A percentile compares a stretch with the other conserved stretches of the same genome.
Conservation (phyloP, 768 basidiomycete genomes). For the Mycena latifolia region DNA sequence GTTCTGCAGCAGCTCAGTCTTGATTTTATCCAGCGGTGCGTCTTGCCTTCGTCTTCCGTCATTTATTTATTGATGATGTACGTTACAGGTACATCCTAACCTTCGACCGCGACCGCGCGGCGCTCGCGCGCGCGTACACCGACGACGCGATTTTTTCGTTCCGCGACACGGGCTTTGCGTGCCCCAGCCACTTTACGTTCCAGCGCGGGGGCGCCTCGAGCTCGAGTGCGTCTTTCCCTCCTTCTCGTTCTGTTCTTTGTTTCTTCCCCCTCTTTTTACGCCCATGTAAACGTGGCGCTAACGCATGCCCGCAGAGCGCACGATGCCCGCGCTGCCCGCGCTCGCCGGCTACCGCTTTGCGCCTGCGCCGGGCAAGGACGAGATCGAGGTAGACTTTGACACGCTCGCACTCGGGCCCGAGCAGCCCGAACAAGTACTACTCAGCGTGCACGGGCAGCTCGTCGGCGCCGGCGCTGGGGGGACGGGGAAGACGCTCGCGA, state of each 20-base stretch:
- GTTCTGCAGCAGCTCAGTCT: constrained; percentile 19
- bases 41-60: no score
- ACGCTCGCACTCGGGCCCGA: constrained; percentile 18
- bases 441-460: constrained; percentile 30
- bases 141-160: constrained; percentile 33
- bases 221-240: constrained; percentile 3
- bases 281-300: not conserved
- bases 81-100: constrained; percentile 27
- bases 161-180: constrained; percentile 29
- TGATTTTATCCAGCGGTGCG: constrained; percentile 24
- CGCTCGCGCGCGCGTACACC: constrained; percentile 31
- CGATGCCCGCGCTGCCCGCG: constrained; percentile 26
- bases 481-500: constrained; percentile 23
- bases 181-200: constrained; percentile 22
- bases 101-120: constrained; percentile 28
- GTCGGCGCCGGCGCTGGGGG: constrained; percentile 13
- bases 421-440: constrained; percentile 8
- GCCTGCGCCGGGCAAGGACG: not conserved
- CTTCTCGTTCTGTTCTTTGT: no score
- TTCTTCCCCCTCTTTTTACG: no score
- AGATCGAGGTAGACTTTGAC: constrained; percentile 30
- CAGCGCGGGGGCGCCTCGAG: constrained; percentile 3
- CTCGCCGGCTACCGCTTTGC: constrained; percentile 27
- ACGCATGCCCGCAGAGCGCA: constrained; percentile 9
- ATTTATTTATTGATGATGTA: not conserved